Percentiles rank a stretch among this genome's conserved stretches.
Conservation (phyloP, 192 early-diverging fungal genomes). For the Mortierella hygrophila region DNA sequence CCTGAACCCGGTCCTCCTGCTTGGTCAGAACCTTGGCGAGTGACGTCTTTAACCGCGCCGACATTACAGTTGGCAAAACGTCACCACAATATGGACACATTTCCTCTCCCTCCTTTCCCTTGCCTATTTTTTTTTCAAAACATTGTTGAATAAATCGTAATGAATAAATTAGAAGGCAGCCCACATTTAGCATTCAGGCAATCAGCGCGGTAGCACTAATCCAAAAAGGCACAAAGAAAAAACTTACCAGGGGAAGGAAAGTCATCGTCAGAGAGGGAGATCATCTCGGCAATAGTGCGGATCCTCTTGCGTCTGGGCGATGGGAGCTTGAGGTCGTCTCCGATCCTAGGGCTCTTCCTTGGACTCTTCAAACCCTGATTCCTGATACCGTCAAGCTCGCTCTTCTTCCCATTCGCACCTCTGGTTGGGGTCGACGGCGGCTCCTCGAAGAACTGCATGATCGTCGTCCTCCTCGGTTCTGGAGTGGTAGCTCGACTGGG, state of each 20-base stretch:
- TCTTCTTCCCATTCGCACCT: not conserved
- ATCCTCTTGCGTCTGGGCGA: constrained; percentile 22
- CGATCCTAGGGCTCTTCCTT: not conserved
- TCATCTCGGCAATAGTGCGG: not conserved
- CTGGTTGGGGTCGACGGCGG: not conserved
- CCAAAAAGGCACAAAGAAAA: too few relatives aligned
- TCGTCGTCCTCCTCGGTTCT: not conserved
- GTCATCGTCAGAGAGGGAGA: constrained; percentile 34
- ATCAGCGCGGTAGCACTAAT: too few relatives aligned
- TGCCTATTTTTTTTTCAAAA: not conserved
- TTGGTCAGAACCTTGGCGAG: constrained; percentile 12
- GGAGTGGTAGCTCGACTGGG: not conserved
- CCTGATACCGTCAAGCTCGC: not conserved
- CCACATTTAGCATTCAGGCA: too few relatives aligned
- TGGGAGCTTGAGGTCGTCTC: constrained; percentile 17
- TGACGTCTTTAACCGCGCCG: constrained; percentile 11
- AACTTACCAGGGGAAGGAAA: not conserved
- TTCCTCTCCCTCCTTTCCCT: not conserved
- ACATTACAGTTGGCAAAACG: constrained; percentile 10
- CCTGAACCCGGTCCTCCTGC: not conserved
- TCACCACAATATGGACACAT: constrained; percentile 47
- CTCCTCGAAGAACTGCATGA: not conserved
- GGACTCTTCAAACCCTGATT: not conserved
- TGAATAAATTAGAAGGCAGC: not conserved
- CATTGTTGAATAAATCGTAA: not conserved